These are phyloP conservation scores for Hansenula lynferdii DNA, from an alignment of 1,139 yeast genomes.

Conservation along the genomic window DNA sequence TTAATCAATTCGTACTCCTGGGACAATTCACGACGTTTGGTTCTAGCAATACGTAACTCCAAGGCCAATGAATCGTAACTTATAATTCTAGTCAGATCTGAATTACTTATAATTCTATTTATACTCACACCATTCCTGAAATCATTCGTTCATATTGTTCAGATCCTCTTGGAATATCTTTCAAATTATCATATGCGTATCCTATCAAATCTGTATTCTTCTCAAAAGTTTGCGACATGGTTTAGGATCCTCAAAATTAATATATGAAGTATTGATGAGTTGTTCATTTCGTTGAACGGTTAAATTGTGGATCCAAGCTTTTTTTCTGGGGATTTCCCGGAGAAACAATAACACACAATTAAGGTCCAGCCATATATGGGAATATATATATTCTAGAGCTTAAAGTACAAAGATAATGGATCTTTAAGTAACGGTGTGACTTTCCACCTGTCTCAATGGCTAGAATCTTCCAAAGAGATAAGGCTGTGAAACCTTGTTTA, in stretches of 20 bases:
- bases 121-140: slow-evolving; percentile 21
- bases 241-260: not conserved
- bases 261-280: not conserved
- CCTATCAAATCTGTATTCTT: slow-evolving; percentile 18
- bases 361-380: no score
- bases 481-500: no score
- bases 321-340: no score
- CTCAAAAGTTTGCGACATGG: slow-evolving; percentile 16
- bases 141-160: slow-evolving; percentile 43
- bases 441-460: no score
- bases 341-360: no score
- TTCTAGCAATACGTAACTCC: slow-evolving; percentile 25
- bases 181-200: slow-evolving; percentile 17
- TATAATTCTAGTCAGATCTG: no score
- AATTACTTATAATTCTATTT: no score
- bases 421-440: no score
- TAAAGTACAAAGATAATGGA: no score
- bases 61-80: slow-evolving; percentile 32
- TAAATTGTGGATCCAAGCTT: no score
- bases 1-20: slow-evolving; percentile 37
- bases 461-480: no score
- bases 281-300: not conserved
- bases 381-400: no score
- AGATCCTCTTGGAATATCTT: slow-evolving; percentile 34
- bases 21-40: slow-evolving; percentile 30